Evolutionary conservation across 139 green algal species (phyloP), one percentile per base, ranked within the genome.

Genomic region (Chlamydomonas schloesseri): DNA sequence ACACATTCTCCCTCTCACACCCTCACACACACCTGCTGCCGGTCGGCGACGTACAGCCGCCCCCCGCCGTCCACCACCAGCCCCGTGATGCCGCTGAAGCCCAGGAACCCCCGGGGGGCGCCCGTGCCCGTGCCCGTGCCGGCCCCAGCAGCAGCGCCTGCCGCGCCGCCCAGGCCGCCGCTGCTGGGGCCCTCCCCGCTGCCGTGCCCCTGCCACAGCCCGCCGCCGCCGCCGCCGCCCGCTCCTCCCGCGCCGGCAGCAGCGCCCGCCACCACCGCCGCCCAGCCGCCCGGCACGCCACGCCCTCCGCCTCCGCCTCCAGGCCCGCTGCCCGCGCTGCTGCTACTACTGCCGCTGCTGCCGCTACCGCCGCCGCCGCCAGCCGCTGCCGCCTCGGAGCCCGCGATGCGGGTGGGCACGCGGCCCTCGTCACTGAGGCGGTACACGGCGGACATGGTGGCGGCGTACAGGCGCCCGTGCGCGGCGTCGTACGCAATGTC

Each of bases 401-500:
- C 76, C 1, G 76, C 60, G 11, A 83, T 10, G 20, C 76, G 76
- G 0, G 46, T 31, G 1, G 62, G 60, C 28, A 73, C 76, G 60
- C 37, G 28, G 36, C 76, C 76, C 9, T 73, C 37, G 53, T 73
- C 76, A 10, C 60, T n/a, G 11, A 83, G 28, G 28, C 46, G 76
- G 58, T 83, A 83, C 18, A 73, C 60, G 10, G 76, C 76, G 11
- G 37, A 46, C 24, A 64, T 60, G 76, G 76, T 83, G 34, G 76
- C 76, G 37, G 76, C 76, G 60, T 73, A 83, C 37, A 83, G 62
- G 17, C 60, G 60, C 60, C 76, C 55, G 37, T 73, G 71, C 23
- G 46, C 26, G 24, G 34, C 28, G 42, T 84, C 78, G 62, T 75
- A 84, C 10, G 78, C 64, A 46, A 84, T 65, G 37, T 84, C 78